A percentile compares a stretch with the other conserved stretches of the same genome.
Evolutionary conservation across 1,284 basidiomycete species (phyloP).

Genomic region (Exobasidium cylindrosporum): DNA sequence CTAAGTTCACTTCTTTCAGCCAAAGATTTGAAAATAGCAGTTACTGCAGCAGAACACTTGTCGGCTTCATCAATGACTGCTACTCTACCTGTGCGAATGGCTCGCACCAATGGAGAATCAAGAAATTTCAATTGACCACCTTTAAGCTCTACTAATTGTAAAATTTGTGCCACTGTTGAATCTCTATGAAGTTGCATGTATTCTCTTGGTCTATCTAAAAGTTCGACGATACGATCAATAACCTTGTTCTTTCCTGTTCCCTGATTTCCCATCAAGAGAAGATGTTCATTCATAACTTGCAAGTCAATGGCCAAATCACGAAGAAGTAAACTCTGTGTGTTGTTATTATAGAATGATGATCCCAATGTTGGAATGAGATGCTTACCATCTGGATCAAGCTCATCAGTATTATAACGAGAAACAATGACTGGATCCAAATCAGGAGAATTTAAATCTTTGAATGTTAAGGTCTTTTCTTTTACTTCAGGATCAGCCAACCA

Average conservation of each 20-base stretch:
- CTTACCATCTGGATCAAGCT: conserved; percentile 46
- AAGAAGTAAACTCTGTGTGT: conserved; percentile 51
- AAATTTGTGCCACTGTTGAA: conserved; percentile 46
- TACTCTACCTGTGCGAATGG: conserved; percentile 52
- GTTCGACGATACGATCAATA: conserved; percentile 54
- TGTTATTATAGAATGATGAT: conserved; percentile 53
- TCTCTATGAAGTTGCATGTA: conserved; percentile 57
- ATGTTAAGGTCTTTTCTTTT: conserved; percentile 21
- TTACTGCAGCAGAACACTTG: conserved; percentile 55
- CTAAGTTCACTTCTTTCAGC: conserved; percentile 55
- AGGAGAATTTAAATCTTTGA: conserved; percentile 22
- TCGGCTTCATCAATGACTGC: conserved; percentile 57
- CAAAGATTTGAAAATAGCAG: conserved; percentile 54
- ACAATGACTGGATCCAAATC: conserved; percentile 24
- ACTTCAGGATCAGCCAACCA: conserved; percentile 34
- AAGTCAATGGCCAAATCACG: conserved; percentile 54
- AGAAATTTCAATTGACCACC: conserved; percentile 50
- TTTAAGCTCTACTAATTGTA: conserved; percentile 52
- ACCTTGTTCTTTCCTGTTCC: conserved; percentile 57
- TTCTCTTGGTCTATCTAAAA: conserved; percentile 54
- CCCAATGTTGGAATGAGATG: conserved; percentile 50
- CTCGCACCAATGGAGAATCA: conserved; percentile 55
- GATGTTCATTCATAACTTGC: conserved; percentile 50
- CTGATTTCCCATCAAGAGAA: conserved; percentile 56
- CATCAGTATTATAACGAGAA: conserved; percentile 41